Evolutionary conservation across 2,329 filamentous ascomycete species (phyloP), one percentile per base, ranked within the genome.

Genomic region (Ophiostoma ulmi): DNA sequence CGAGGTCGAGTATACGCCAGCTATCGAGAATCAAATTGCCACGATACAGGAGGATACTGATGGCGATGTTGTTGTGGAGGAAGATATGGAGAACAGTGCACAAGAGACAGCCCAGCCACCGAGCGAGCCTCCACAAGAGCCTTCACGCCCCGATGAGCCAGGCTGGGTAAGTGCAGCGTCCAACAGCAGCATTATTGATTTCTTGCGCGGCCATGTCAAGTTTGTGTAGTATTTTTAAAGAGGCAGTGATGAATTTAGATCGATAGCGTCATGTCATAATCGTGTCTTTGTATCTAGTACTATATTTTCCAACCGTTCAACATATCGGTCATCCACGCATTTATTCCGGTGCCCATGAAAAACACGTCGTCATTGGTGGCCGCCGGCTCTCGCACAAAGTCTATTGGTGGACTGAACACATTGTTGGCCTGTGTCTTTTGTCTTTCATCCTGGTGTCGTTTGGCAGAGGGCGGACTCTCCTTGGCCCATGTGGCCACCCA

Each of bases 161-260:
- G 69, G 66, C 14, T 77, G 75, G 76, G 73, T 77, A 2, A 63
- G 69, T 5, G 69, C 72, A 1, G 75, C 72, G 1, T 74, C 76
- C 48, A 74, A 77, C 31, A 71, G 71, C 5, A 75, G 74, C 8
- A 63, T 78, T 67, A 73, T 77, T 44, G 74, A 78, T 52, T 74
- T 77, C 58, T 71, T 78, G 17, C 74, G 76, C 1, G 74, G 73
- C 1, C 71, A 72, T 69, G 74, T 74, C 20, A 72, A 71, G n/a
- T 74, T 74, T 73, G 71, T 74, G 10, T 74, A 36, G 71, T 5
- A 5, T 39, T 3, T 26, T 39, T 2, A 7, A 14, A 36, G 11
- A 61, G 6, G 14, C 11, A 35, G 5, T 14, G n/a, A 58, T 26
- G 17, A 10, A 11, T 14, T 22, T 36, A n/a, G 20, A n/a, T 7